A percentile compares a stretch with the other conserved stretches of the same genome.
Evolutionary conservation across 2,329 filamentous ascomycete species (phyloP).

Genomic region (Mollisia scopiformis): DNA sequence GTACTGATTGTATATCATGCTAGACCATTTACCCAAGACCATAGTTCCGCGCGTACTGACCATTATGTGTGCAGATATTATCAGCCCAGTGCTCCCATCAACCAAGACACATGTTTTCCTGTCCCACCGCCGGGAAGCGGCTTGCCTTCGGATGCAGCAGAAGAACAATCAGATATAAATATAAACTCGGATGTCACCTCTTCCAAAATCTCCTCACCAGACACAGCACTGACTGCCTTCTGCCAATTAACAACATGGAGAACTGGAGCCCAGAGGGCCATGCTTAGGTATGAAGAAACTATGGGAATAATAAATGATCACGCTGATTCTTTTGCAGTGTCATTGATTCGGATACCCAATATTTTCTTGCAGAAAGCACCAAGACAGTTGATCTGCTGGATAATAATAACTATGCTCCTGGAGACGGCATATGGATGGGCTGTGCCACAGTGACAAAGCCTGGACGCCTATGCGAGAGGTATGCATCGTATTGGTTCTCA

Average conservation of each 20-base stretch:
- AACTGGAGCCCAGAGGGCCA: constrained; percentile 48
- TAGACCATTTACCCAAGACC: not conserved
- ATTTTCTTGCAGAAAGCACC: constrained; percentile 55
- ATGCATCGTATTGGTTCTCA: not conserved
- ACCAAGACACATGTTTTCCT: constrained; percentile 9
- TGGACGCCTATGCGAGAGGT: constrained; percentile 38
- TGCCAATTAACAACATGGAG: constrained; percentile 54
- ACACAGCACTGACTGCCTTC: constrained; percentile 48
- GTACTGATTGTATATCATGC: constrained; percentile 4
- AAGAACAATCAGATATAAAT: constrained; percentile 15
- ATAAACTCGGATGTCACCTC: constrained; percentile 32
- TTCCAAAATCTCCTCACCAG: constrained; percentile 40
- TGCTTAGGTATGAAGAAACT: constrained; percentile 42
- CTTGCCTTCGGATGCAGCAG: constrained; percentile 5
- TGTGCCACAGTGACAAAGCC: constrained; percentile 34
- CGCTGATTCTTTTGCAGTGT: constrained; percentile 38
- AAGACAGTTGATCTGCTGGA: constrained; percentile 42
- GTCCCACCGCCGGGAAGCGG: not conserved
- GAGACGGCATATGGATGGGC: constrained; percentile 38
- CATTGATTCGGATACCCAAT: constrained; percentile 49
- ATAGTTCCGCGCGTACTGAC: constrained; percentile 5
- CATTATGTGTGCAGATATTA: constrained; percentile 31
- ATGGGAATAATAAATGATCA: not conserved
- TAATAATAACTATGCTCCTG: constrained; percentile 30
- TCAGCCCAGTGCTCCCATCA: constrained; percentile 26